These are phyloP conservation scores for Setaria italica DNA, from an alignment of 202 grass and related monocot species.

Conservation along the genomic window DNA sequence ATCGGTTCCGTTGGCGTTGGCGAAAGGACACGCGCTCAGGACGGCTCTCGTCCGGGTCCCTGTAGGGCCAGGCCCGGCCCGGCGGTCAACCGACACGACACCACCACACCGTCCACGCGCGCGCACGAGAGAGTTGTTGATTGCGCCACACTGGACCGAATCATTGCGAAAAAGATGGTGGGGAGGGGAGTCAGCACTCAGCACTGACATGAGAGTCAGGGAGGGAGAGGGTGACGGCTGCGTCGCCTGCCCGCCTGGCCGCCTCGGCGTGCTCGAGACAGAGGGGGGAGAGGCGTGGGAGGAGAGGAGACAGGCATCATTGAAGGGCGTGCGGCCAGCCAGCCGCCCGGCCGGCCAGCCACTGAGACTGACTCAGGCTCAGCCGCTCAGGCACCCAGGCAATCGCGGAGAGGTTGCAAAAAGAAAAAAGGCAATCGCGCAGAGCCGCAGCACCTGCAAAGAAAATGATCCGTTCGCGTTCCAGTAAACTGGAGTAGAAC, in stretches of 20 bases:
- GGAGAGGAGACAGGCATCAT: conserved; percentile 42
- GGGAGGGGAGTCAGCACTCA: not conserved
- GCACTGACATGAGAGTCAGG: not conserved
- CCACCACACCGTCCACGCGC: conserved; percentile 3
- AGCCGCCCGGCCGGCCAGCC: not conserved
- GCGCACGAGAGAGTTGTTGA: not conserved
- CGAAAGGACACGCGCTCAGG: not conserved
- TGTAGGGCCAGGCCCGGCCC: not conserved
- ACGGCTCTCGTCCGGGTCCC: not conserved
- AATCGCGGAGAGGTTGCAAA: conserved; percentile 28
- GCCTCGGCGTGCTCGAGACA: conserved; percentile 27
- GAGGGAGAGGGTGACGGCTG: not conserved
- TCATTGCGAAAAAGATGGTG: conserved; percentile 50
- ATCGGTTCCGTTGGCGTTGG: not conserved
- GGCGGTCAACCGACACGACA: conserved; percentile 2
- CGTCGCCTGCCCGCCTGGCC: not conserved
- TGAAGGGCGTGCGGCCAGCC: conserved; percentile 46
- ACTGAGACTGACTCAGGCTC: not conserved
- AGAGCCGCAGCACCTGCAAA: not conserved
- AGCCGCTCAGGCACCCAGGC: not conserved
- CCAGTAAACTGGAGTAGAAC: too few relatives aligned
- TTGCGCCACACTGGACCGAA: conserved; percentile 37
- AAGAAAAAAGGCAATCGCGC: too few relatives aligned
- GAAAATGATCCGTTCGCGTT: conserved; percentile 20
- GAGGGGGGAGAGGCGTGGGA: not conserved